Evolutionary conservation across 2,329 filamentous ascomycete species (phyloP).

Genomic region (Phialophora chinensis): DNA sequence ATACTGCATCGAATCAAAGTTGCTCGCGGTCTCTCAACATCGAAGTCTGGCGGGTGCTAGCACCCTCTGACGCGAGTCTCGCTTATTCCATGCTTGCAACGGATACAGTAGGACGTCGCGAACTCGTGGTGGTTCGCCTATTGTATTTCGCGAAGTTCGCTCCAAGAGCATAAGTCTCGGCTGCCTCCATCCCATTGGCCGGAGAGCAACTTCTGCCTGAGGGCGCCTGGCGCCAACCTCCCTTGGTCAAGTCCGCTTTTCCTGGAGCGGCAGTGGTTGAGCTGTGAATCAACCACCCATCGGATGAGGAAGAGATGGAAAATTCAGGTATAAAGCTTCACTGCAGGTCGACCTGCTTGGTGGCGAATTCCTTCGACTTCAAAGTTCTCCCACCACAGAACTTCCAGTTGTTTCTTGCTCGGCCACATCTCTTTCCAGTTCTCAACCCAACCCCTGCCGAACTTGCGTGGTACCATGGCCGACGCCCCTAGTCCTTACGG

Average conservation of each 20-base stretch:
- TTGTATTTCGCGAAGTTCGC: neutral
- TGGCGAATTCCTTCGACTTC: neutral
- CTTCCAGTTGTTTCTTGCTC: neutral
- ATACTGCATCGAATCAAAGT: no score
- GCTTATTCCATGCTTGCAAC: no score
- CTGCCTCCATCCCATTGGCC: neutral
- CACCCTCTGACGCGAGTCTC: no score
- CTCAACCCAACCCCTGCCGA: neutral
- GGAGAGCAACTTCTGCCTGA: neutral
- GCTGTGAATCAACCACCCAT: no score
- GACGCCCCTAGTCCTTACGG: neutral
- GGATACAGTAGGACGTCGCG: no score
- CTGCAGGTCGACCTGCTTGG: no score
- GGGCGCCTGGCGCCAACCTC: neutral
- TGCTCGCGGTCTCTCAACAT: no score
- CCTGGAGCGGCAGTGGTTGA: no score
- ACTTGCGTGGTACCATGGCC: neutral
- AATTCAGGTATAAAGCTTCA: no score
- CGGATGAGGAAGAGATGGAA: no score
- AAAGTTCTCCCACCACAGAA: neutral
- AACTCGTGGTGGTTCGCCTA: neutral
- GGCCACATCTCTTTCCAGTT: neutral
- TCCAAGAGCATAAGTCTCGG: neutral
- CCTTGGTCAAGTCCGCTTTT: neutral
- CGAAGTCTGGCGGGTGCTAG: no score